Percentiles rank a stretch among this genome's conserved stretches.
Conservation (phyloP, 2,329 filamentous ascomycete species). For the Saccharata proteae region DNA sequence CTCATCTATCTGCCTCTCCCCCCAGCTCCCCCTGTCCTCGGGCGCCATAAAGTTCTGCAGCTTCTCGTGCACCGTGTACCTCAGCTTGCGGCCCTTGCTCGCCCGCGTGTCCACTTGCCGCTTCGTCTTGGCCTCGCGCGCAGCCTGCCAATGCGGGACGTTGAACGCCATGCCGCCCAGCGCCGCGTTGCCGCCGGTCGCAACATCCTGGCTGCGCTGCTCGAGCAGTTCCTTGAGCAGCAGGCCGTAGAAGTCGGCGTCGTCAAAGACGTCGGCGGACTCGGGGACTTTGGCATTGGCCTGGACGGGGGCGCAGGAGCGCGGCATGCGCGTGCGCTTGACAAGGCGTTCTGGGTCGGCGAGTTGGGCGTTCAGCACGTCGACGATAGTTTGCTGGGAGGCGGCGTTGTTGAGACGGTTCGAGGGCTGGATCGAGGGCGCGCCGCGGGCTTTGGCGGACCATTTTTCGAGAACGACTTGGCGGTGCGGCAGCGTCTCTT, state of each 20-base stretch:
- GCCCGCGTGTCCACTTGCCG: conserved; percentile 85
- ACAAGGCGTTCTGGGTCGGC: conserved; percentile 53
- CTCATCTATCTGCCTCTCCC: conserved; percentile 62
- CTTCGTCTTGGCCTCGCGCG: conserved; percentile 70
- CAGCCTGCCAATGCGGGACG: conserved; percentile 43
- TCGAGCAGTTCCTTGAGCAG: conserved; percentile 89
- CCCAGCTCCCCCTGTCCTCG: conserved; percentile 72
- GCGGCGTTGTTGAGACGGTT: conserved; percentile 45
- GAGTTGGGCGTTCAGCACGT: conserved; percentile 57
- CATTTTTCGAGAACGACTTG: conserved; percentile 75
- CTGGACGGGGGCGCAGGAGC: conserved; percentile 66
- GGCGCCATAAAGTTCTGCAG: conserved; percentile 96
- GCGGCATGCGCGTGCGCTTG: conserved; percentile 56
- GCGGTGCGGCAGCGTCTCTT: conserved; percentile 46
- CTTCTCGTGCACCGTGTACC: conserved; percentile 93
- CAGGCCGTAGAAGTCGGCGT: conserved; percentile 88
- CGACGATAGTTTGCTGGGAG: conserved; percentile 50
- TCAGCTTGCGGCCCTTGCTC: conserved; percentile 86
- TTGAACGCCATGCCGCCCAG: conserved; percentile 28
- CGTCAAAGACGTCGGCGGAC: conserved; percentile 66
- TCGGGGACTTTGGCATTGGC: conserved; percentile 39
- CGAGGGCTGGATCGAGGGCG: conserved; percentile 43
- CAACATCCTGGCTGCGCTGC: conserved; percentile 60
- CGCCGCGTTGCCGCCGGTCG: conserved; percentile 27
- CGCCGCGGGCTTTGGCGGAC: conserved; percentile 64